Percentiles rank a stretch among this genome's conserved stretches.
These are phyloP conservation scores for Phytophthora sp. DNA, from an alignment of 352 stramenopile species.

Conservation along the genomic window DNA sequence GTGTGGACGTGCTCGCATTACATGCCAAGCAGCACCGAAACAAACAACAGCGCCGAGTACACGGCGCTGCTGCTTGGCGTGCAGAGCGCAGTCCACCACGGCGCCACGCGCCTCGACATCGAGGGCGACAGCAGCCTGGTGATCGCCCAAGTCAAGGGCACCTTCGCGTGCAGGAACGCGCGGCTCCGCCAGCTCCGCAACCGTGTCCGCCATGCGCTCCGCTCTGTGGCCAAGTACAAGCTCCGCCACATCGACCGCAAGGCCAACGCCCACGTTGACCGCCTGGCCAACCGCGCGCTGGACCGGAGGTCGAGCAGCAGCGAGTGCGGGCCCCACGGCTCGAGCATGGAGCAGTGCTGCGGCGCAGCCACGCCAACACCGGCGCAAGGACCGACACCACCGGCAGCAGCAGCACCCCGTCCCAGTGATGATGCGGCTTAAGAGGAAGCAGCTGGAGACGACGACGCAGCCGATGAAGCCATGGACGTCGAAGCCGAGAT, in stretches of 20 bases:
- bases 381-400: too few relatives aligned
- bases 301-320: background rate
- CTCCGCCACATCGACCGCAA: slow-evolving; percentile 5
- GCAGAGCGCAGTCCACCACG: background rate
- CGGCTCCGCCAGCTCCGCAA: background rate
- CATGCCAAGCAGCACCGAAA: background rate
- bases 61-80: background rate
- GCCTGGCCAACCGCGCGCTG: background rate
- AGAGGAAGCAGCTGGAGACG: too few relatives aligned
- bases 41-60: background rate
- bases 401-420: too few relatives aligned
- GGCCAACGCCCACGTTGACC: background rate
- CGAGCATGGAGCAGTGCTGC: too few relatives aligned
- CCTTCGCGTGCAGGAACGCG: background rate
- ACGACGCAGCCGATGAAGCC: too few relatives aligned
- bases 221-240: background rate
- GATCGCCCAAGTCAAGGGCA: too few relatives aligned
- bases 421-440: too few relatives aligned
- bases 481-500: too few relatives aligned
- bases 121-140: background rate
- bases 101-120: background rate
- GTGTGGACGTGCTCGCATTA: background rate
- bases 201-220: background rate
- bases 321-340: background rate
- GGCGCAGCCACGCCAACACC: too few relatives aligned